Percentiles rank a stretch among this genome's conserved stretches.
Evolutionary conservation across 768 basidiomycete genomes (phyloP).

Genomic region (Phaffia tasmanica): DNA sequence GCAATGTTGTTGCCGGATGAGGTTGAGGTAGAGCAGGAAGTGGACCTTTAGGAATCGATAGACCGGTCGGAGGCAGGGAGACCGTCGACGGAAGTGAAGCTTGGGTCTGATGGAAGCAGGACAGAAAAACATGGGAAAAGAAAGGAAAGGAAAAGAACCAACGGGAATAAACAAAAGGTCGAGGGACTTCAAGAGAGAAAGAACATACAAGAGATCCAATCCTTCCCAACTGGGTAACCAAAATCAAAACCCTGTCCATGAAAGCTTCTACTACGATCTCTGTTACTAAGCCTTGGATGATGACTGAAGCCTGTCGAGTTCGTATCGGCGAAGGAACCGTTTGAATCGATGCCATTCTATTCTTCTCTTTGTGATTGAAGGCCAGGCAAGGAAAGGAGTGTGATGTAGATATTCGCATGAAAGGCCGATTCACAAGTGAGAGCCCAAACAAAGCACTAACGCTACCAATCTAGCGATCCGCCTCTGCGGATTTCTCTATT

Average conservation of each 20-base stretch:
- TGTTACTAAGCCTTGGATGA: conserved; percentile 1
- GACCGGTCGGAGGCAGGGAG: conserved; percentile 4
- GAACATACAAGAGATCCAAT: conserved; percentile 9
- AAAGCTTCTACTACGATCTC: neutral
- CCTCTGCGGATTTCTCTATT: too few species aligned
- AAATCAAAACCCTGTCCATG: conserved; percentile 13
- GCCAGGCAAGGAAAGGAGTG: too few species aligned
- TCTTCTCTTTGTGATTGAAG: too few species aligned
- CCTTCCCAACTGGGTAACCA: conserved; percentile 13
- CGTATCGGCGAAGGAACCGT: too few species aligned
- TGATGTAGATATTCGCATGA: too few species aligned
- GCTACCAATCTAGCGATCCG: too few species aligned
- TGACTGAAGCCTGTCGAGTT: too few species aligned
- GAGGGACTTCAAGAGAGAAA: neutral
- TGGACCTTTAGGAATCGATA: neutral
- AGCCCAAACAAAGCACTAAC: too few species aligned
- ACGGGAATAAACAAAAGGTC: neutral
- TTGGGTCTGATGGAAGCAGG: conserved; percentile 10
- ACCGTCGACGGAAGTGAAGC: conserved; percentile 6
- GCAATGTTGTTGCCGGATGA: conserved; percentile 4
- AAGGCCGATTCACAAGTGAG: too few species aligned
- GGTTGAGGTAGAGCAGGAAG: conserved; percentile 4
- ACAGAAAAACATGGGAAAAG: neutral
- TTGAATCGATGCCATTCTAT: too few species aligned
- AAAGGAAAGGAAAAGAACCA: neutral